A percentile compares a stretch with the other conserved stretches of the same genome.
Evolutionary conservation across 192 early-diverging fungal genomes (phyloP).

Genomic region (Umbelopsis vinacea): DNA sequence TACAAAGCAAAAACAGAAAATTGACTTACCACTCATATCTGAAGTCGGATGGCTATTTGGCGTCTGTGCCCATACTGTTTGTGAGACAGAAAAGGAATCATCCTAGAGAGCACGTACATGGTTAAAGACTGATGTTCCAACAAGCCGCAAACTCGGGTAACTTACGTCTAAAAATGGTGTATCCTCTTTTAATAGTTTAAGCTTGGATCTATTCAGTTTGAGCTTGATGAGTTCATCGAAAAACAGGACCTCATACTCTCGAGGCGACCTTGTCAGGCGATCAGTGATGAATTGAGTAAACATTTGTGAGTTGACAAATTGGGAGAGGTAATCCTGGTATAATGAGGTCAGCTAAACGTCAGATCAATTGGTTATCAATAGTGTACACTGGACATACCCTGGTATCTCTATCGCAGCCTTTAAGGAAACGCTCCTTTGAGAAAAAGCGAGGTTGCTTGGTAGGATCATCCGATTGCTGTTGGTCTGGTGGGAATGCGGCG

Average conservation of each 20-base stretch:
- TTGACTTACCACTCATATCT: not conserved
- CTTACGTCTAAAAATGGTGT: slow-evolving; percentile 60
- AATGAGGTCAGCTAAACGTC: not conserved
- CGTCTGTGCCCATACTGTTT: not conserved
- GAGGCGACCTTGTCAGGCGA: slow-evolving; percentile 61
- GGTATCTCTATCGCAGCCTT: slow-evolving; percentile 44
- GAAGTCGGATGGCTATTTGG: not conserved
- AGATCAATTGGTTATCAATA: not conserved
- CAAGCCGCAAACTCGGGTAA: not conserved
- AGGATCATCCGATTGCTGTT: slow-evolving; percentile 28
- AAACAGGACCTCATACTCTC: slow-evolving; percentile 74
- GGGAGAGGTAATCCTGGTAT: slow-evolving; percentile 46
- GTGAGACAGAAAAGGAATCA: not conserved
- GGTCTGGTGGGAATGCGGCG: slow-evolving; percentile 30
- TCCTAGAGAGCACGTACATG: not conserved
- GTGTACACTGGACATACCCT: slow-evolving; percentile 16
- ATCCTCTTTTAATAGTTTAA: slow-evolving; percentile 73
- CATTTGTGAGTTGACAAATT: slow-evolving; percentile 72
- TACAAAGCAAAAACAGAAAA: not conserved
- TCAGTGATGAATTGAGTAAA: slow-evolving; percentile 82
- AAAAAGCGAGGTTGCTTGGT: slow-evolving; percentile 9
- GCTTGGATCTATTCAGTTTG: slow-evolving; percentile 77
- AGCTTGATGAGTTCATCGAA: slow-evolving; percentile 85
- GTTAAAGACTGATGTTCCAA: not conserved
- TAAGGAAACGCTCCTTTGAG: slow-evolving; percentile 44